A percentile compares a stretch with the other conserved stretches of the same genome.
Evolutionary conservation across 441 rosid genomes (phyloP).

Genomic region (Pelargonium myrrhifolium): DNA sequence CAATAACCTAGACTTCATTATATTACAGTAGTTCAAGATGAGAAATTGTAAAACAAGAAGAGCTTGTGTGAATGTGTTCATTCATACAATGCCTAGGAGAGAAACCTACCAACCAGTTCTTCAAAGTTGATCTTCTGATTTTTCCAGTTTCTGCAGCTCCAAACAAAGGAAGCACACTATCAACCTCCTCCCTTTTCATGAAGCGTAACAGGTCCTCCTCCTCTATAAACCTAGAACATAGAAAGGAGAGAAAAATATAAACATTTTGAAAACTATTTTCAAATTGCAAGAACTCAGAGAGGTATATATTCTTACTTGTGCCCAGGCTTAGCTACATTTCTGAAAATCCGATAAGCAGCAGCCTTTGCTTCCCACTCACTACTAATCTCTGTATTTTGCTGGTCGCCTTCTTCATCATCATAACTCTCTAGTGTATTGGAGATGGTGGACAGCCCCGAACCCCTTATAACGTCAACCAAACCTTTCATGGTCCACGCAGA

Average conservation of each 20-base stretch:
- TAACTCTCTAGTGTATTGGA: conserved; percentile 47
- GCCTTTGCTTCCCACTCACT: conserved; percentile 72
- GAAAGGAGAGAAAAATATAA: neutral
- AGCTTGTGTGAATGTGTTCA: neutral
- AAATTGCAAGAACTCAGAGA: neutral
- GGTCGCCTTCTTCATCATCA: conserved; percentile 24
- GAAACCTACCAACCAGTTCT: conserved; percentile 68
- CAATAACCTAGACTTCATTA: neutral
- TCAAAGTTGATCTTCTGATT: conserved; percentile 46
- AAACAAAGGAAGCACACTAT: conserved; percentile 53
- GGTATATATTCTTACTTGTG: conserved; percentile 35
- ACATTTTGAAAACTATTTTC: neutral
- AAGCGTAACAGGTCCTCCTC: conserved; percentile 63
- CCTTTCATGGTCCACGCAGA: conserved; percentile 86
- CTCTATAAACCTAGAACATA: conserved; percentile 44
- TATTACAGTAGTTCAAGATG: neutral
- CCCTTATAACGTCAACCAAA: conserved; percentile 66
- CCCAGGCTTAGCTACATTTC: conserved; percentile 35
- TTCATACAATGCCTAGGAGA: neutral
- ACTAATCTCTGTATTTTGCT: conserved; percentile 57
- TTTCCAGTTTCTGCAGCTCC: conserved; percentile 47
- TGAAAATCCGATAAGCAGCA: conserved; percentile 60
- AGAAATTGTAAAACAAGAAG: neutral
- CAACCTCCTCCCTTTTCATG: conserved; percentile 82
- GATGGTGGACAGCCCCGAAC: conserved; percentile 62